Evolutionary conservation across 129 eudicot species (phyloP), one percentile per base, ranked within the genome.

Genomic region (Pseudognaphalium luteoalbum): DNA sequence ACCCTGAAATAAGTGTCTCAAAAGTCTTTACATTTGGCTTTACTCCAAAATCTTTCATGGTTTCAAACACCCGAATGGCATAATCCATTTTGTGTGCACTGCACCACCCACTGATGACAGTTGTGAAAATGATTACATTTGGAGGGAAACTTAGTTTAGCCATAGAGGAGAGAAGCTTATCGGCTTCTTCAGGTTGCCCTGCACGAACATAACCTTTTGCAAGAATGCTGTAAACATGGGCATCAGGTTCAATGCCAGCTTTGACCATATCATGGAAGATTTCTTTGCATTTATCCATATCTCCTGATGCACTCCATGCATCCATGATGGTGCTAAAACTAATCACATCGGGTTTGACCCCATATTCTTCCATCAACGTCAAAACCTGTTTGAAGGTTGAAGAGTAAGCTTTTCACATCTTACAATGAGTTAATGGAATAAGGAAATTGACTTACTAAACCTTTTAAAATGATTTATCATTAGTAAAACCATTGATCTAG

Each of bases 251-350:
- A 14, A 87, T 87, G 20, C 89, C 87, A n/a, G 89, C 87, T 52
- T 80, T 75, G 50, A 82, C 80, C 87, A 87, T 85, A 72, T 87
- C 83, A 58, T 85, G 83, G 57, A 87, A 85, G 35, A 85, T 80
- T 76, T 82, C 87, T 71, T 77, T 47, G 73, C 89, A 87, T 76
- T 80, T 87, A 60, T 80, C 81, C 89, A 87, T 87, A 52, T 67
- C 76, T 35, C 92, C 88, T 25, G 88, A 81, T 4, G 83, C 82
- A 63, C 89, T 74, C 85, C 89, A 87, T 12, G 85, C 87, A 62
- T 87, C 83, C 92, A 87, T 87, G 74, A 87, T 79, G 50, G 83
- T 87, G 82, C 87, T 87, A 54, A 82, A 87, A 41, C 85, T 87
- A 28, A 87, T 60, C 56, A 87, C 92, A 72, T 87, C 92, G 22